A percentile compares a stretch with the other conserved stretches of the same genome.
Conservation (phyloP, 2,329 filamentous ascomycete genomes). For the Ascochyta fabae region DNA sequence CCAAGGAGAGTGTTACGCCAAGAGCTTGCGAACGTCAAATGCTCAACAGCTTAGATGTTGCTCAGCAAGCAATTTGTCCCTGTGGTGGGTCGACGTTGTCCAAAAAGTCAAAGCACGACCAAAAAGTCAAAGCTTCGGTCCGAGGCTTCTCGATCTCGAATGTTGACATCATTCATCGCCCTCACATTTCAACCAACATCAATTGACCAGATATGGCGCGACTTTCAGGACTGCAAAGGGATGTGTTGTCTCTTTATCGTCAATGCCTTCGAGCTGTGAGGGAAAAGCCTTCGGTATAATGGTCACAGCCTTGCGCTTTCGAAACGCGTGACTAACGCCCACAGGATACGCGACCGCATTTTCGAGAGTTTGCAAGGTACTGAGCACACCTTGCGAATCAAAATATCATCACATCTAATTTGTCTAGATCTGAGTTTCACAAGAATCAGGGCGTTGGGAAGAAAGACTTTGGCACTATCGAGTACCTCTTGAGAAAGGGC, state of each 20-base stretch:
- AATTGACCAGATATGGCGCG: constrained; percentile 48
- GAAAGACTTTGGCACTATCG: constrained; percentile 84
- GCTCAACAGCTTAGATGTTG: neutral
- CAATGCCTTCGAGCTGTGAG: constrained; percentile 81
- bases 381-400: neutral
- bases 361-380: constrained; percentile 69
- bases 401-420: neutral
- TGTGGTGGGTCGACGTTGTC: no score
- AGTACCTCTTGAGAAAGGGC: constrained; percentile 84
- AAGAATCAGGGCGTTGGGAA: constrained; percentile 73
- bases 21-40: neutral
- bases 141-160: constrained; percentile 3
- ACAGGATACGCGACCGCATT: constrained; percentile 65
- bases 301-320: neutral
- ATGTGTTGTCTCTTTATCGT: constrained; percentile 86
- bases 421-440: constrained; percentile 73
- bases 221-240: constrained; percentile 86
- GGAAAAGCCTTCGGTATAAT: constrained; percentile 75
- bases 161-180: constrained; percentile 12
- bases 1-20: neutral
- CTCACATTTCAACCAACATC: neutral
- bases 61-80: no score
- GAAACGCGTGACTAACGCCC: constrained; percentile 14
- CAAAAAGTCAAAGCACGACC: neutral
- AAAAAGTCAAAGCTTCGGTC: constrained; percentile 5